Percentiles rank a stretch among this genome's conserved stretches.
Evolutionary conservation across 768 basidiomycete genomes (phyloP).

Genomic region (Hericium erinaceus): DNA sequence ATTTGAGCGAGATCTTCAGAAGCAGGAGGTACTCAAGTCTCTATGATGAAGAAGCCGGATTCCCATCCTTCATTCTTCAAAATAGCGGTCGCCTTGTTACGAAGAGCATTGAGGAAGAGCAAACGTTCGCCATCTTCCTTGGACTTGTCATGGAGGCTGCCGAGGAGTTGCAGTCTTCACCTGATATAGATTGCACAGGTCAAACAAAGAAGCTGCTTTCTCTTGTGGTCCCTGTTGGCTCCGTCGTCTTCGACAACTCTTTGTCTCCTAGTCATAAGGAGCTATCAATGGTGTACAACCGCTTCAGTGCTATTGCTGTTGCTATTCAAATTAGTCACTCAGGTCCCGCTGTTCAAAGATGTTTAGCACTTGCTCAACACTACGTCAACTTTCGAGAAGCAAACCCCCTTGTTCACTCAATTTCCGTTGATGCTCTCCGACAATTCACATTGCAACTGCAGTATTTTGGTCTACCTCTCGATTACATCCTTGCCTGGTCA

Average conservation of each 20-base stretch:
- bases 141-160: conserved; percentile 70
- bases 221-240: conserved; percentile 60
- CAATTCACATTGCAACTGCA: conserved; percentile 56
- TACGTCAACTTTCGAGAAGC: conserved; percentile 64
- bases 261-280: conserved; percentile 42
- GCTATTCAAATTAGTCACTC: conserved; percentile 60
- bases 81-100: conserved; percentile 45
- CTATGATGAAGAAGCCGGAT: conserved; percentile 48
- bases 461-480: conserved; percentile 39
- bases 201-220: conserved; percentile 62
- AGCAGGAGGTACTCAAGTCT: conserved; percentile 72
- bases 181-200: conserved; percentile 22
- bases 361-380: conserved; percentile 54
- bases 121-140: conserved; percentile 70
- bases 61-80: conserved; percentile 60
- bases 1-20: conserved; percentile 64
- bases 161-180: conserved; percentile 20
- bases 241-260: conserved; percentile 52
- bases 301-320: conserved; percentile 64
- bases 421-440: conserved; percentile 68
- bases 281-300: conserved; percentile 74
- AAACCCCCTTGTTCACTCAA: conserved; percentile 52
- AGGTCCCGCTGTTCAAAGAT: conserved; percentile 33
- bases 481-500: conserved; percentile 54
- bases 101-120: conserved; percentile 45